Percentiles rank a stretch among this genome's conserved stretches.
Conservation (phyloP, 352 stramenopile species). For the Phytophthora idaei region DNA sequence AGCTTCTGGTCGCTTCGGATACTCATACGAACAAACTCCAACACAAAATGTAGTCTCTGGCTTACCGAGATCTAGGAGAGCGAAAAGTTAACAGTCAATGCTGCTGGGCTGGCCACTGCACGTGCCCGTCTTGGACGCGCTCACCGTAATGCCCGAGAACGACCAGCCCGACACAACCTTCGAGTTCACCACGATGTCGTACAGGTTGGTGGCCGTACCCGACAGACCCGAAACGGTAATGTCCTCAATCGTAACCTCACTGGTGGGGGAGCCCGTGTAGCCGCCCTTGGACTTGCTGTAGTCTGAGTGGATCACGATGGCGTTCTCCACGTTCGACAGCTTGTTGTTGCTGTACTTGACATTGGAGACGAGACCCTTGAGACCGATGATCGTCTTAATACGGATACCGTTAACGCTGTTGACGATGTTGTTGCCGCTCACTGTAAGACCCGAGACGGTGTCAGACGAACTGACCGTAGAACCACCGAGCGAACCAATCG, state of each 20-base stretch:
- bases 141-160: constrained; percentile 25
- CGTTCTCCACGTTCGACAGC: constrained; percentile 21
- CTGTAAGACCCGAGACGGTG: constrained; percentile 34
- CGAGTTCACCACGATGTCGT: constrained; percentile 40
- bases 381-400: constrained; percentile 30
- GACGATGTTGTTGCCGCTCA: constrained; percentile 18
- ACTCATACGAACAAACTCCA: not conserved
- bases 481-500: constrained; percentile 42
- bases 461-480: constrained; percentile 15
- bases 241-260: constrained; percentile 26
- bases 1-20: not conserved
- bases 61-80: not conserved
- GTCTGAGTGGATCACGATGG: constrained; percentile 30
- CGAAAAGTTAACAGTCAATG: not conserved
- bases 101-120: not conserved
- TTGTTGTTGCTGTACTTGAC: constrained; percentile 23
- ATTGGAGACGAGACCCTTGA: constrained; percentile 16
- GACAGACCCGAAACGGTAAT: constrained; percentile 32
- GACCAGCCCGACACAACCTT: constrained; percentile 24
- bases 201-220: constrained; percentile 39
- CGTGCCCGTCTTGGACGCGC: not conserved
- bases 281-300: constrained; percentile 41
- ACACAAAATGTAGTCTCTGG: not conserved
- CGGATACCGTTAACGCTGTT: constrained; percentile 38
- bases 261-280: constrained; percentile 31